Percentiles rank a stretch among this genome's conserved stretches.
These are phyloP conservation scores for Globisporangium echinulatum DNA, from an alignment of 352 stramenopile species.

Conservation along the genomic window DNA sequence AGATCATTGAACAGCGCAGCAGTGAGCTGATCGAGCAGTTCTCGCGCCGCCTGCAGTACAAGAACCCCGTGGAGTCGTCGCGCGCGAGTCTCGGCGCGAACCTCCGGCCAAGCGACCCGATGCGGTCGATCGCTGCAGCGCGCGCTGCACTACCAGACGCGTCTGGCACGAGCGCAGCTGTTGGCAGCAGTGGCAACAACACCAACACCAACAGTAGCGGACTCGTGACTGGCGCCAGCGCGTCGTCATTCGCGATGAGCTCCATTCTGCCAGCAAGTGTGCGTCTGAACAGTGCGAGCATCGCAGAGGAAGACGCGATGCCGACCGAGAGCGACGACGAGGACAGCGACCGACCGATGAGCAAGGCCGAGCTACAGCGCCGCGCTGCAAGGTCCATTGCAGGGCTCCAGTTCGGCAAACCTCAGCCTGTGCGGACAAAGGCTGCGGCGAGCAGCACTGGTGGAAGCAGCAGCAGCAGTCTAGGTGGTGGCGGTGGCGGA, in stretches of 20 bases:
- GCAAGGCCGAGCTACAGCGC: conserved; percentile 53
- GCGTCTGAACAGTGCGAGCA: conserved; percentile 17
- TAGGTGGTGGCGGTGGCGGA: neutral
- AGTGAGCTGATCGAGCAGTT: conserved; percentile 80
- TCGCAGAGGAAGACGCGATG: conserved; percentile 38
- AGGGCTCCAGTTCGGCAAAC: conserved; percentile 38
- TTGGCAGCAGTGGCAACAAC: conserved; percentile 3
- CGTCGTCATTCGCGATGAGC: conserved; percentile 9
- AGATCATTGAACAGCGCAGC: conserved; percentile 81
- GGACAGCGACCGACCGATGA: conserved; percentile 54
- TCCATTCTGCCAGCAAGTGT: conserved; percentile 6
- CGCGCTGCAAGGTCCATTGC: conserved; percentile 48
- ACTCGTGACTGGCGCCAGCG: neutral
- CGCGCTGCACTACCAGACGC: conserved; percentile 40
- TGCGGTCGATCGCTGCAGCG: conserved; percentile 40
- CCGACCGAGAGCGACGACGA: conserved; percentile 55
- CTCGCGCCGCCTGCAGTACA: conserved; percentile 55
- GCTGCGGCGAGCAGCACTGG: neutral
- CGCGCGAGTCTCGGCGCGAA: conserved; percentile 56
- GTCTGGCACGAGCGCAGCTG: neutral
- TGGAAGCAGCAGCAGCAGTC: neutral
- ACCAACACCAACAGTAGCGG: neutral
- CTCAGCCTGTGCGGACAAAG: conserved; percentile 28
- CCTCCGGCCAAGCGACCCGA: conserved; percentile 59
- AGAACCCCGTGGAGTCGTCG: conserved; percentile 50